Conservation (phyloP, 148 eudicot species). For the Vaccinium macrocarpon region DNA sequence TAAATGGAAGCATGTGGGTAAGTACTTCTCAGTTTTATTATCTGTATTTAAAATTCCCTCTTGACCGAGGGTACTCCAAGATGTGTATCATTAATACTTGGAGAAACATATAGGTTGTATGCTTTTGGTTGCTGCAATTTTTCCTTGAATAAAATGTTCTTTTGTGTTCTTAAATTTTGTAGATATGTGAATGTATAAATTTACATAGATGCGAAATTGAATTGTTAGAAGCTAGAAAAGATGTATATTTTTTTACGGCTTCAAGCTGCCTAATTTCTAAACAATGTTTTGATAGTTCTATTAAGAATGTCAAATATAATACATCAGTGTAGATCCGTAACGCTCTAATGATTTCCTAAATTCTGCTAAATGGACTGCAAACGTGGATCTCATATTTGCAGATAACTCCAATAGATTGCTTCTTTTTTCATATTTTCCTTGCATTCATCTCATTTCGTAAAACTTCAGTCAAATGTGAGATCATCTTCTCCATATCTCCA, state of each 20-base stretch:
- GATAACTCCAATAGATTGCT: not conserved
- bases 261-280: slow-evolving; percentile 2
- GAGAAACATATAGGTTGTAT: not conserved
- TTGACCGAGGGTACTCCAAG: not conserved
- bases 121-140: not conserved
- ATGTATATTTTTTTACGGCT: not conserved
- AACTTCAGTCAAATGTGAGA: slow-evolving; percentile 7
- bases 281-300: not conserved
- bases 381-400: not conserved
- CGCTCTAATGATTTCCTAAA: not conserved
- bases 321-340: not conserved
- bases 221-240: not conserved
- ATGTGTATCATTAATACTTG: not conserved
- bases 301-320: not conserved
- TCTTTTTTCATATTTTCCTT: not conserved
- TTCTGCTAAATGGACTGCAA: not conserved
- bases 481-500: not conserved
- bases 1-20: slow-evolving; percentile 86
- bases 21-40: not conserved
- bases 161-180: not conserved
- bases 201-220: not conserved
- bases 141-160: not conserved
- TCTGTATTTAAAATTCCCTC: not conserved
- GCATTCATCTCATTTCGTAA: not conserved
- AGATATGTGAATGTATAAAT: not conserved